Conservation (phyloP, 2,329 filamentous ascomycete genomes). For the Venturiaceae sp. region DNA sequence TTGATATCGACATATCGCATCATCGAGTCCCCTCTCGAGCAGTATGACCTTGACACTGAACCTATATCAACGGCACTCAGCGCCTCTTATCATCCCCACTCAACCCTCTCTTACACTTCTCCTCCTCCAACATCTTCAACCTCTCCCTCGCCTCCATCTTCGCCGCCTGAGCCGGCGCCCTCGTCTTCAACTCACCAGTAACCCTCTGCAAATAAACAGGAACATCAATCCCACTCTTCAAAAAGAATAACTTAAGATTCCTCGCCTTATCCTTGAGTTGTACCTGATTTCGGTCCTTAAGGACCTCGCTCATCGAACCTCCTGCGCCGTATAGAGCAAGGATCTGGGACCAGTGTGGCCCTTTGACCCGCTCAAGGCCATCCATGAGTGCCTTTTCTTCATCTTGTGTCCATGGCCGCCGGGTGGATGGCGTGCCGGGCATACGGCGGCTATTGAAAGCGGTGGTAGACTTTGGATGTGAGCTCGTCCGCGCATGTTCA, state of each 20-base stretch:
- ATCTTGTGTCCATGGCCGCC: conserved; percentile 78
- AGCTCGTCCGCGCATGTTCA: background rate
- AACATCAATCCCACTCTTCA: conserved; percentile 86
- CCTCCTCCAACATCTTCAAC: conserved; percentile 4
- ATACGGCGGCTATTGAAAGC: conserved; percentile 34
- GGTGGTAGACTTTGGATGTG: background rate
- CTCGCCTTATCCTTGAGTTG: conserved; percentile 88
- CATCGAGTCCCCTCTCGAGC: no score
- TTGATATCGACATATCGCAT: background rate
- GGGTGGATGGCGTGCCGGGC: conserved; percentile 44
- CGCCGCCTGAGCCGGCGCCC: conserved; percentile 56
- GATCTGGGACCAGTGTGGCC: conserved; percentile 90
- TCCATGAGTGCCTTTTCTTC: conserved; percentile 87
- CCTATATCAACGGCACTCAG: background rate
- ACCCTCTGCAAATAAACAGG: conserved; percentile 81
- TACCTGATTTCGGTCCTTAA: conserved; percentile 84
- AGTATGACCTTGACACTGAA: background rate
- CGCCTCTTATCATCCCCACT: background rate
- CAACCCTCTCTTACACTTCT: background rate
- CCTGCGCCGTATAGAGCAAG: conserved; percentile 72
- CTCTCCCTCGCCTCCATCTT: conserved; percentile 7
- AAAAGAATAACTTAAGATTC: conserved; percentile 82
- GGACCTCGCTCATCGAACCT: conserved; percentile 69
- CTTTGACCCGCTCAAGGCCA: conserved; percentile 78
- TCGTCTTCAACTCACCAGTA: conserved; percentile 80